A percentile compares a stretch with the other conserved stretches of the same genome.
Conservation (phyloP, 2,329 filamentous ascomycete species). For the Trichoderma afroharzianum region DNA sequence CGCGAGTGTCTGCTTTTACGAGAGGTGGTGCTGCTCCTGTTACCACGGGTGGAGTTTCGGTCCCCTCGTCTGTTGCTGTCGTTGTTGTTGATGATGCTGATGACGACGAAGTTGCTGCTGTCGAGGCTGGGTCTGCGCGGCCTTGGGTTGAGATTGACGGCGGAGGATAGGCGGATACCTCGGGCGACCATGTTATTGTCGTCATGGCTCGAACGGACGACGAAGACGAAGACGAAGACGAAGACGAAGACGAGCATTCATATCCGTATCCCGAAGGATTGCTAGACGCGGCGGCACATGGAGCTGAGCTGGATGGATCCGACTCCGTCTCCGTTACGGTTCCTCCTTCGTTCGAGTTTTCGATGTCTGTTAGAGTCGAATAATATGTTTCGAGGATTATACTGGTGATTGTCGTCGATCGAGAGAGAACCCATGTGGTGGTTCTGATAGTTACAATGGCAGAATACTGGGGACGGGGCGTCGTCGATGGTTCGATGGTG, state of each 20-base stretch:
- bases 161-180: slow-evolving; percentile 1
- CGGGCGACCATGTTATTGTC: background rate
- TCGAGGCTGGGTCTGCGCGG: background rate
- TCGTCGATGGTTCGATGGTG: background rate
- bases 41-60: background rate
- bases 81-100: background rate
- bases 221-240: background rate
- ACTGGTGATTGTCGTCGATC: slow-evolving; percentile 12
- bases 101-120: background rate
- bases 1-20: background rate
- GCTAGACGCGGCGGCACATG: background rate
- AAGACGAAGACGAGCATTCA: background rate
- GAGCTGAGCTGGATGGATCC: background rate
- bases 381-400: slow-evolving; percentile 5
- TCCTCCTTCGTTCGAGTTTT: background rate
- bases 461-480: slow-evolving; percentile 3
- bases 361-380: background rate
- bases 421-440: slow-evolving; percentile 3
- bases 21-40: background rate
- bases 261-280: background rate
- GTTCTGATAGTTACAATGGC: background rate
- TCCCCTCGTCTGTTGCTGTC: background rate
- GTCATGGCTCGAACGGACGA: background rate
- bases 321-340: background rate
- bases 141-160: background rate